A percentile compares a stretch with the other conserved stretches of the same genome.
Conservation (phyloP, 495 filamentous ascomycete genomes). For the Penicillium silybi region DNA sequence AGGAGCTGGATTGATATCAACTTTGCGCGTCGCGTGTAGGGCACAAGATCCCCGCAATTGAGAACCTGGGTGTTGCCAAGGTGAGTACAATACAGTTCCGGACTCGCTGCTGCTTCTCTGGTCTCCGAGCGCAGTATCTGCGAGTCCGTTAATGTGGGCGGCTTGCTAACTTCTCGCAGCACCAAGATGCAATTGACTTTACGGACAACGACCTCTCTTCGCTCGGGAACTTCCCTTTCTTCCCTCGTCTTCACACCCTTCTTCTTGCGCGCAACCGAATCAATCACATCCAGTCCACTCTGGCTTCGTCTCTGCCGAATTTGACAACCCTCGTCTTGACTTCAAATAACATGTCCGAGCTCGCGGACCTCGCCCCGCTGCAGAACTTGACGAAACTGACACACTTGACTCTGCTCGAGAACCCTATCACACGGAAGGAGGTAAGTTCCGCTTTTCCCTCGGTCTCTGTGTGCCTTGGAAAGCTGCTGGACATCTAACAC, state of each 20-base stretch:
- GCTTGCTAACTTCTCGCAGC: slow-evolving; percentile 34
- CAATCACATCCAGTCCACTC: slow-evolving; percentile 66
- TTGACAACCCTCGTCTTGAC: slow-evolving; percentile 75
- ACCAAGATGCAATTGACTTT: slow-evolving; percentile 93
- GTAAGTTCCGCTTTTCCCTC: slow-evolving; percentile 44
- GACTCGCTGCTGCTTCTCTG: not conserved
- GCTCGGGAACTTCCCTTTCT: slow-evolving; percentile 91
- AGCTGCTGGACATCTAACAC: slow-evolving; percentile 2
- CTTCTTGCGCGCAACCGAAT: slow-evolving; percentile 88
- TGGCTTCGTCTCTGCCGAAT: slow-evolving; percentile 72
- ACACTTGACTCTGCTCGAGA: slow-evolving; percentile 78
- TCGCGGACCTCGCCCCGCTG: slow-evolving; percentile 86
- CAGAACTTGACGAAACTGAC: slow-evolving; percentile 63
- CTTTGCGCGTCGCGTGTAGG: slow-evolving; percentile 62
- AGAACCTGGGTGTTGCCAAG: slow-evolving; percentile 95
- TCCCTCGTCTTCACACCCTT: slow-evolving; percentile 78
- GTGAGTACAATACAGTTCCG: slow-evolving; percentile 42
- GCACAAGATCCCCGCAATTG: slow-evolving; percentile 95
- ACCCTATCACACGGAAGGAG: slow-evolving; percentile 89
- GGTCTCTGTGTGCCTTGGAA: too few species aligned
- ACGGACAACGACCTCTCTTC: slow-evolving; percentile 95
- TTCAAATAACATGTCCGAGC: slow-evolving; percentile 68
- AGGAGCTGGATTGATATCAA: slow-evolving; percentile 82
- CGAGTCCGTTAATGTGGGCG: not conserved
- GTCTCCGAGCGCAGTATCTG: not conserved